Evolutionary conservation across 1,284 basidiomycete genomes (phyloP), one percentile per base, ranked within the genome.

Genomic region (Tilletia caries): DNA sequence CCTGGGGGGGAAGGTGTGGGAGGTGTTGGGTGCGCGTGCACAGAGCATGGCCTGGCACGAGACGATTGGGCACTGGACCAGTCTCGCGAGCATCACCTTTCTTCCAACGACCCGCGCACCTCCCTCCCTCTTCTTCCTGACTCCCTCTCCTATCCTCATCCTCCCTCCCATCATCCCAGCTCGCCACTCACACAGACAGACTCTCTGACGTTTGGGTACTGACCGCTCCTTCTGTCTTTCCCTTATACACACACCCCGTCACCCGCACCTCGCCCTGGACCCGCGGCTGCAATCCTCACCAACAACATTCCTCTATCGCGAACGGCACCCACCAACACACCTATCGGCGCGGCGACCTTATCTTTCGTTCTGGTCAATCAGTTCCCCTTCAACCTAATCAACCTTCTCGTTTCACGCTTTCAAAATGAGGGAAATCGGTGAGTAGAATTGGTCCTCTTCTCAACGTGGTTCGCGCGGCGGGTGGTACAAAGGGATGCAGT

Each of bases 31-130:
- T 54, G 52, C 12, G 52, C 25, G 52, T 23, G 52, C 52, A 54
- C 52, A 54, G 52, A 29, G 25, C 52, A 50, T n/a, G 48, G n/a
- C n/a, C n/a, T n/a, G 8, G 48, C 10, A n/a, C 48, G 29, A 29
- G 52, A 54, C n/a, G 52, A 54, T 54, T 54, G 52, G 52, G 52
- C 52, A 54, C 52, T 54, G 52, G 52, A 54, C n/a, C 52, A 54
- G 52, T 54, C 25, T 27, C n/a, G 27, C n/a, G 25, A 27, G 20
- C 25, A 23, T 50, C 6, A 23, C 5, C 25, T 50, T 50, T 54
- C 25, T 3, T 54, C 52, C 52, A 54, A 23, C 52, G n/a, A 20
- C 52, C 23, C 52, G 52, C 52, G 29, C 25, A 54, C 52, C 52
- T 29, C 25, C 52, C 15, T 54, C 52, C 52, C 52, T 54, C 6